Evolutionary conservation across 108 stramenopile species (phyloP), one percentile per base, ranked within the genome.

Genomic region (Skeletonema costatum): DNA sequence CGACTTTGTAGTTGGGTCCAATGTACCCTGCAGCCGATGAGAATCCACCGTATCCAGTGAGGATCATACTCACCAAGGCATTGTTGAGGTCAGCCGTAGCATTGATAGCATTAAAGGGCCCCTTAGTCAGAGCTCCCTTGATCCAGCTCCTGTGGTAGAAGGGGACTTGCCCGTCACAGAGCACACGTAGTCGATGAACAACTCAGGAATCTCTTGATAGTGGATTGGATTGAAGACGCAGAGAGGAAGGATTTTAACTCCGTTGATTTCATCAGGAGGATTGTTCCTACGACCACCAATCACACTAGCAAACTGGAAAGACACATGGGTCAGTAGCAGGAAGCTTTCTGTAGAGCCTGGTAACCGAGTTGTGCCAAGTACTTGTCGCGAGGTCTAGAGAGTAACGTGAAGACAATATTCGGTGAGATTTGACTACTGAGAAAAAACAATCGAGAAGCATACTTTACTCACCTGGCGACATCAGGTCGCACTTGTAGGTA

Each of bases 71-170:
- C 8, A 87, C 87, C 14, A 87, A 53, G 29, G 81, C 77, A 60
- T 87, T 87, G 73, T 87, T 87, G 60, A 87, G 60, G 70, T 87
- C 87, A 2, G 87, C 87, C 31, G 87, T 87, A 0, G 84, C 84
- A 70, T 78, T 81, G 66, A 87, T 87, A 39, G 87, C 87, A 64
- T 87, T 87, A 74, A 87, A 87, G 0, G 87, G 87, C 7, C 84
- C 87, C 48, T 87, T 87, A 4, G 74, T 82, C 17, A 87, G 71
- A 10, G 87, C 87, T 1, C 87, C 87, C 68, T 87, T 0, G 73
- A 78, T 31, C 87, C 87, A 32, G 87, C 87, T 17, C 87, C 87
- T 7, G 87, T 87, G 12, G 87, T 87, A 16, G 72, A 74, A 44
- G 87, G 87, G 46, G 70, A 73, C 61, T 87, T 87, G 14, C 87